These are phyloP conservation scores for Strobilomyces echinocephalus DNA, from an alignment of 768 basidiomycete genomes.

Conservation along the genomic window DNA sequence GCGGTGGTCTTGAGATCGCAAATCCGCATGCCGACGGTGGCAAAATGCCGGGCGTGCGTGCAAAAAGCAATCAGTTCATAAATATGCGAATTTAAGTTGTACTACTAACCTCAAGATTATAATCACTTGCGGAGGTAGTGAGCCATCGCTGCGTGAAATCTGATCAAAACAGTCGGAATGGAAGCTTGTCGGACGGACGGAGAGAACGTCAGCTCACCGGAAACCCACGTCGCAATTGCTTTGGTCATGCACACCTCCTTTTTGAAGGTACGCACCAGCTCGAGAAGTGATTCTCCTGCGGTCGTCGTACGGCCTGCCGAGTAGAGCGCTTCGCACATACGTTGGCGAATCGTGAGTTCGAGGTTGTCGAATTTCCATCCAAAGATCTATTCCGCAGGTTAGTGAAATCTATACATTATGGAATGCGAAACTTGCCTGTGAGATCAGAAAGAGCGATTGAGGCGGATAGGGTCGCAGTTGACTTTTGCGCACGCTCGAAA, in stretches of 20 bases:
- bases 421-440: background rate
- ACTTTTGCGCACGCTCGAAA: background rate
- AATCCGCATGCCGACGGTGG: background rate
- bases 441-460: background rate
- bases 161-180: background rate
- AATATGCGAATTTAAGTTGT: too few relatives aligned
- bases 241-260: background rate
- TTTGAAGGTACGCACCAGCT: background rate
- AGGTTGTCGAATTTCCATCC: too few relatives aligned
- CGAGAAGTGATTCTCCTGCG: background rate
- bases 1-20: constrained; percentile 99
- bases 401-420: too few relatives aligned
- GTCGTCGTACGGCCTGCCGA: too few relatives aligned
- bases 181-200: background rate
- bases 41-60: too few relatives aligned
- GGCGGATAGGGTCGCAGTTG: background rate
- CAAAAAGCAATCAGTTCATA: too few relatives aligned
- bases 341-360: too few relatives aligned
- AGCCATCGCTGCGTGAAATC: background rate
- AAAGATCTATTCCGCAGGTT: too few relatives aligned
- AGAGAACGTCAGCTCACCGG: background rate
- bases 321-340: background rate
- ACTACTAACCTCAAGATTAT: too few relatives aligned
- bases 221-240: background rate
- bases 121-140: background rate